Percentiles rank a stretch among this genome's conserved stretches.
phyloP scores from a whole-genome alignment of 2,329 filamentous ascomycete genomes.

The Fusarium miscanthi region DNA sequence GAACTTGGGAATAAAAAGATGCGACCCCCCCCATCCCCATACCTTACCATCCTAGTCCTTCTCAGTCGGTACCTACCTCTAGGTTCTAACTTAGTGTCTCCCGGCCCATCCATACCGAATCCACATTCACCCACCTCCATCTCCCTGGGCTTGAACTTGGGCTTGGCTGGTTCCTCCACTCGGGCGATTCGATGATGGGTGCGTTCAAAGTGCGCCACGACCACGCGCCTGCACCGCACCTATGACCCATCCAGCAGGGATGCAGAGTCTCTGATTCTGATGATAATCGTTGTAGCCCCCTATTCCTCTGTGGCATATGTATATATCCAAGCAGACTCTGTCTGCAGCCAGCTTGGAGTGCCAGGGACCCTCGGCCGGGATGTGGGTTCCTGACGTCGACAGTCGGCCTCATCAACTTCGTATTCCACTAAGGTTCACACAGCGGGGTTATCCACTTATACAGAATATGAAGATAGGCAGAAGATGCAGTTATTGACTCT shows the following conservation, averaged over 20 bases:
- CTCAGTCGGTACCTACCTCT: background rate
- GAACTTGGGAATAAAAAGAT: slow-evolving; percentile 27
- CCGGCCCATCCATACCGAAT: background rate
- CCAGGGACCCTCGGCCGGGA: background rate
- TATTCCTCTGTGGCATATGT: background rate
- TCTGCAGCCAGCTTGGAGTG: background rate
- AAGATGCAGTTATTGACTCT: slow-evolving; percentile 10
- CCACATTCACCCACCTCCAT: background rate
- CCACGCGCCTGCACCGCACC: slow-evolving; percentile 21
- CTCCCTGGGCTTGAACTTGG: background rate
- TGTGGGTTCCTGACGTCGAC: slow-evolving; percentile 1
- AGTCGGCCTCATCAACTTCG: background rate
- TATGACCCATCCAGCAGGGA: slow-evolving; percentile 14
- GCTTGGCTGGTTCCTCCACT: slow-evolving; percentile 13
- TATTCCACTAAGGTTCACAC: background rate
- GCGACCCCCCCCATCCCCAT: slow-evolving; percentile 16
- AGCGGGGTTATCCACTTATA: background rate
- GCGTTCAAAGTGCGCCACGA: slow-evolving; percentile 33
- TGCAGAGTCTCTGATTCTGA: background rate
- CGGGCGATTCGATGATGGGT: slow-evolving; percentile 28
- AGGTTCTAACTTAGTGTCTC: slow-evolving; percentile 6
- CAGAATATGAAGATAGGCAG: background rate
- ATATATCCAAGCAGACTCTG: background rate
- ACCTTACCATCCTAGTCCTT: background rate
- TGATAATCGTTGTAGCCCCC: slow-evolving; percentile 23